Evolutionary conservation across 768 basidiomycete species (phyloP), one percentile per base, ranked within the genome.

Genomic region (Favolaschia claudopus): DNA sequence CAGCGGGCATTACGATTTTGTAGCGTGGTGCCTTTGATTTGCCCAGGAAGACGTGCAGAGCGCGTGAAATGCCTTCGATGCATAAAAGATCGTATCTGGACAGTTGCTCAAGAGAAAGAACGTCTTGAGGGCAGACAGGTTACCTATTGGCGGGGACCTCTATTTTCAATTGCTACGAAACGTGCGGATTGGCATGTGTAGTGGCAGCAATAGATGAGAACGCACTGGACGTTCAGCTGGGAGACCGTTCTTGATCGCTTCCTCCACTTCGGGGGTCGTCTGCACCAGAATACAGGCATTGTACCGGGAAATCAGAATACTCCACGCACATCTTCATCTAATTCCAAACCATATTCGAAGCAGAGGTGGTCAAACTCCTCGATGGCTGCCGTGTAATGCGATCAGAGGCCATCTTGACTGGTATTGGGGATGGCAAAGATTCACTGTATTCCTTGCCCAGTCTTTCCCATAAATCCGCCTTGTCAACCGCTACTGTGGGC

Each of bases 81-180:
- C 97, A 99, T 50, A 99, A 85, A 19, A 99, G 83, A 77, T 99
- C 97, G 70, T 99, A 99, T 88, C 96, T 95, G 70, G 10, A 46
- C 47, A 43, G 40, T 14, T 65, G 33, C 62, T 28, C 45, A 64
- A 50, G 36, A 56, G 31, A 51, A 62, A 50, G 31, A 40, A 32
- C 7, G 5, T 22, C 38, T 15, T 40, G 48, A 60, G 32, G 37
- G 10, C 46, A 28, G 31, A 51, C 49, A 42, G 25, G 51, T 17
- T 55, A 86, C 95, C 95, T 89, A 74, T 99, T 99, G n/a, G 97
- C 97, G 40, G 97, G 96, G 39, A 98, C 85, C 75, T 99, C 97
- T 67, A 99, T 97, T 83, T 99, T 99, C 67, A 99, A 80, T 92
- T 97, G 94, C 89, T 98, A 64, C 3, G 50, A 29, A 7, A 12